Evolutionary conservation across 768 basidiomycete species (phyloP), one percentile per base, ranked within the genome.

Genomic region (Hebeloma cylindrosporum): DNA sequence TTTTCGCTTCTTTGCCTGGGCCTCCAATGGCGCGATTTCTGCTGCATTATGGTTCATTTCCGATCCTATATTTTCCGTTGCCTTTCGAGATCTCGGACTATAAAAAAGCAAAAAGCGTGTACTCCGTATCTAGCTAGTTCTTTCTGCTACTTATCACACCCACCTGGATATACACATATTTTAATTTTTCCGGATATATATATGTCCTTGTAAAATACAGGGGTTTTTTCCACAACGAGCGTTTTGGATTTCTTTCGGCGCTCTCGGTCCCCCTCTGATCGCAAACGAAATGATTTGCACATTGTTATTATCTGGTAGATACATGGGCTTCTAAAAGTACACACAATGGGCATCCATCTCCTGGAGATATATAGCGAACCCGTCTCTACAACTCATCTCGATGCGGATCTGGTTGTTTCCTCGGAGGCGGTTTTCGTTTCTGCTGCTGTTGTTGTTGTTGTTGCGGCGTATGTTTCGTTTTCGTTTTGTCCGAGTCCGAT

Each of bases 391-490:
- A 41, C 44, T 59, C 55, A 40, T 58, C 54, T 52, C 55, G 54
- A 36, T 50, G 50, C 39, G 39, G 49, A 47, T 59, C 48, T 25
- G 29, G 26, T 33, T 50, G 46, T 22, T 45, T 49, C 22, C 34
- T 39, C 2, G 51, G 39, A 26, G 44, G 36, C 41, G 44, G 33
- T 36, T 47, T 37, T 43, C 38, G 38, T 31, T 41, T 38, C 33
- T 34, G 37, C 37, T 46, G 25, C 30, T 49, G 62, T 59, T 62
- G 56, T 57, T 57, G 59, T 53, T 64, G 53, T 52, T 48, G 9
- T 51, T n/a, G n/a, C 53, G 13, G 48, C 14, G 22, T 43, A 16
- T 23, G 52, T 39, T 44, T 67, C 60, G 50, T 62, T 55, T 57
- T 44, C 14, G 34, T 28, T 36, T 22, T 26, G 3, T 13, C 13